Evolutionary conservation across 768 basidiomycete species (phyloP).

Genomic region (Termitomyces sp.): DNA sequence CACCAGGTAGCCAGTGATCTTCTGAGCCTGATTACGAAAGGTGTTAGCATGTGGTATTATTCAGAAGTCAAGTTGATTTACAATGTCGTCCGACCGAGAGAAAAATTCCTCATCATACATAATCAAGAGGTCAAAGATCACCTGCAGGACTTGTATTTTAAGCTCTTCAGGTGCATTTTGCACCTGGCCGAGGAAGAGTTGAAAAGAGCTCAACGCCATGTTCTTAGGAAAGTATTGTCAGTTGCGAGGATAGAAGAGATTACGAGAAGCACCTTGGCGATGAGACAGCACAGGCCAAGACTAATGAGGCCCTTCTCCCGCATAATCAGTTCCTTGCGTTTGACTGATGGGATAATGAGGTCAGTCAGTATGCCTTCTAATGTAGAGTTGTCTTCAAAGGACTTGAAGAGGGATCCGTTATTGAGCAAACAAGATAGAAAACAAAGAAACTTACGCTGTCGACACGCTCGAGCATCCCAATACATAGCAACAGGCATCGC

Average conservation of each 20-base stretch:
- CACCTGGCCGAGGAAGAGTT: conserved; percentile 81
- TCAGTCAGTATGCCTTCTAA: conserved; percentile 78
- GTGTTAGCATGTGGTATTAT: neutral
- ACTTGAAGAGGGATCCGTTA: conserved; percentile 32
- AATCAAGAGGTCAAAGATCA: conserved; percentile 87
- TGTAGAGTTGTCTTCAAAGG: conserved; percentile 75
- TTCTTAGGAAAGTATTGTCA: conserved; percentile 26
- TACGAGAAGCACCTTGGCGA: conserved; percentile 53
- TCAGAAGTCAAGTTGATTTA: conserved; percentile 17
- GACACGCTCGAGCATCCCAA: conserved; percentile 86
- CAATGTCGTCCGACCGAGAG: conserved; percentile 39
- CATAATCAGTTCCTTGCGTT: conserved; percentile 77
- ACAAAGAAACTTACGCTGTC: conserved; percentile 62
- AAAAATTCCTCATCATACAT: conserved; percentile 83
- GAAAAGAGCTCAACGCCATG: conserved; percentile 66
- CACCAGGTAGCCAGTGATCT: conserved; percentile 42
- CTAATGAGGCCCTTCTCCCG: conserved; percentile 77
- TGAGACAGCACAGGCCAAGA: conserved; percentile 81
- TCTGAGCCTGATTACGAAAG: conserved; percentile 24
- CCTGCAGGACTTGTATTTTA: conserved; percentile 73
- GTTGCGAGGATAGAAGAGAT: neutral
- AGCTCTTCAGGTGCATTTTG: conserved; percentile 72
- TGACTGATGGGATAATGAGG: conserved; percentile 86
- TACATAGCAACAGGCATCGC: conserved; percentile 78
- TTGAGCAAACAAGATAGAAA: conserved; percentile 18